A percentile compares a stretch with the other conserved stretches of the same genome.
Evolutionary conservation across 129 eudicot genomes (phyloP).

Genomic region (Erigeron canadensis): DNA sequence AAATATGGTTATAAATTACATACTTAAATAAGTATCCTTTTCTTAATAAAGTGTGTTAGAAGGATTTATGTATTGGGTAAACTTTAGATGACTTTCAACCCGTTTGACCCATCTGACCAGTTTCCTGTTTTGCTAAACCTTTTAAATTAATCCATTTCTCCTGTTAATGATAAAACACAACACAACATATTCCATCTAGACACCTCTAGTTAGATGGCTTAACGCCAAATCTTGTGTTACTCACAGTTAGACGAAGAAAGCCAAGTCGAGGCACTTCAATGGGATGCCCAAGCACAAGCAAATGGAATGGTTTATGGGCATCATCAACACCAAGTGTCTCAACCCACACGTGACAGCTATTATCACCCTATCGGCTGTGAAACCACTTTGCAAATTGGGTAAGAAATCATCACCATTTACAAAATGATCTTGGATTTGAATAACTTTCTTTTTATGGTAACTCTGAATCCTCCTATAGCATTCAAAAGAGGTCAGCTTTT

Average conservation of each 20-base stretch:
- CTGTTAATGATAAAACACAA: not conserved
- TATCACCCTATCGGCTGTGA: conserved; percentile 41
- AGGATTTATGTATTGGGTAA: not conserved
- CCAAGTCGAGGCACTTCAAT: conserved; percentile 39
- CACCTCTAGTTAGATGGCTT: not conserved
- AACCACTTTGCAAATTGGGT: conserved; percentile 59
- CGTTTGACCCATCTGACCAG: not conserved
- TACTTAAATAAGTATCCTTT: not conserved
- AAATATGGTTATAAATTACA: not conserved
- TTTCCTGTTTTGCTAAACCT: not conserved
- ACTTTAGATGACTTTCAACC: not conserved
- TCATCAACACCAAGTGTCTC: conserved; percentile 40
- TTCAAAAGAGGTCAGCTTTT: not conserved
- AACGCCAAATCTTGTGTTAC: not conserved
- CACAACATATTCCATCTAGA: not conserved
- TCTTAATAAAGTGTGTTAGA: not conserved
- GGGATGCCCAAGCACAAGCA: conserved; percentile 41
- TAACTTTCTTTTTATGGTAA: not conserved
- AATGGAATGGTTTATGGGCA: conserved; percentile 40
- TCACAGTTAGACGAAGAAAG: conserved; percentile 44
- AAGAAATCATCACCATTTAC: not conserved
- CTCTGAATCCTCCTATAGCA: not conserved
- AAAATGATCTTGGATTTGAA: conserved; percentile 2
- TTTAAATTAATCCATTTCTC: not conserved
- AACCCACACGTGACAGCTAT: conserved; percentile 29